A percentile compares a stretch with the other conserved stretches of the same genome.
These are phyloP conservation scores for Neoscytalidium dimidiatum DNA, from an alignment of 2,329 filamentous ascomycete genomes.

Conservation along the genomic window DNA sequence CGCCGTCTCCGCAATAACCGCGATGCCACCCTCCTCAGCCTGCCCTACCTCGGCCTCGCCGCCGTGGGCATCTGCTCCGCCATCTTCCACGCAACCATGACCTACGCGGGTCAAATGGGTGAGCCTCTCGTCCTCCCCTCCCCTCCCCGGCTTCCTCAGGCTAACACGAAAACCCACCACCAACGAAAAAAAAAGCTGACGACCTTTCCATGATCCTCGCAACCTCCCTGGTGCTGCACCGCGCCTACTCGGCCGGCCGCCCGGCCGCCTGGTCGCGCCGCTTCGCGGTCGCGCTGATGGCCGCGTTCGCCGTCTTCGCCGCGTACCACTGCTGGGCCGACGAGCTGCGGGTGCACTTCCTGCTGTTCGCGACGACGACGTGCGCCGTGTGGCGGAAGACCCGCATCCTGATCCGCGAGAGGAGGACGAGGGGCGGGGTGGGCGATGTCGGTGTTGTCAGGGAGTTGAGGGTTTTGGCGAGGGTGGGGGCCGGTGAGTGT, in stretches of 20 bases:
- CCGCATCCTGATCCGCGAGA: conserved; percentile 28
- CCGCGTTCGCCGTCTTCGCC: conserved; percentile 34
- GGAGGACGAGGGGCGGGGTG: conserved; percentile 27
- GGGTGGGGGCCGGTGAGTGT: conserved; percentile 31
- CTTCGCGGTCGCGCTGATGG: conserved; percentile 31
- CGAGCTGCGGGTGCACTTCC: conserved; percentile 42
- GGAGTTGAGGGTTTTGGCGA: conserved; percentile 30
- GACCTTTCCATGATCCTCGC: conserved; percentile 62
- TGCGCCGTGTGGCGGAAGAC: conserved; percentile 38
- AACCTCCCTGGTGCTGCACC: conserved; percentile 54
- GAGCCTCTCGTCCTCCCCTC: neutral
- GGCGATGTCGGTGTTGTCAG: conserved; percentile 24
- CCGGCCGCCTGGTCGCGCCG: conserved; percentile 27
- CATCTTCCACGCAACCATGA: conserved; percentile 42
- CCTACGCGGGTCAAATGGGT: conserved; percentile 27
- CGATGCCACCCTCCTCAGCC: conserved; percentile 1
- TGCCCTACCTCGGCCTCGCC: conserved; percentile 47
- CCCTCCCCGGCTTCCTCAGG: neutral
- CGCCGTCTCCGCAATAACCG: conserved; percentile 1
- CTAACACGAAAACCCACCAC: too few species aligned
- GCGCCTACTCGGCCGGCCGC: conserved; percentile 46
- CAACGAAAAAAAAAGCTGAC: conserved; percentile 42
- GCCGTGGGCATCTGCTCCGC: conserved; percentile 45
- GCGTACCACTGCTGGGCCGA: conserved; percentile 40
- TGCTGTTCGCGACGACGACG: conserved; percentile 45